Conservation (phyloP, 1,284 basidiomycete species). For the Cryptococcus neoformans region DNA sequence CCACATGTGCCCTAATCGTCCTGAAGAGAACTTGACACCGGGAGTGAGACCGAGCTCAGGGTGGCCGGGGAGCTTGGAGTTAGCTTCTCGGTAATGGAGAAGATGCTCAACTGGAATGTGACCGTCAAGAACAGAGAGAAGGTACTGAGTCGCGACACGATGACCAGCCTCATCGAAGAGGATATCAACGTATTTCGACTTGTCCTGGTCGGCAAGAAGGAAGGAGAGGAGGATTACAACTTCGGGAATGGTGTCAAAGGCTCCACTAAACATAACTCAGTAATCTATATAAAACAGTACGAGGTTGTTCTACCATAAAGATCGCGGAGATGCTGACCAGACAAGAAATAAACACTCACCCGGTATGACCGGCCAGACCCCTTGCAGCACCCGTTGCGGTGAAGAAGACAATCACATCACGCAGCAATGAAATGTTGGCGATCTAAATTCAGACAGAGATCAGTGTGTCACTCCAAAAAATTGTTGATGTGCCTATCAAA, state of each 20-base stretch:
- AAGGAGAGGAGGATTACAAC: slow-evolving; percentile 26
- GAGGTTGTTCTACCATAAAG: too few relatives aligned
- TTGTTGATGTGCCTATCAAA: too few relatives aligned
- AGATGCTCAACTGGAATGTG: slow-evolving; percentile 67
- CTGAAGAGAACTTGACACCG: slow-evolving; percentile 62
- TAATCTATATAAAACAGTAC: neutral
- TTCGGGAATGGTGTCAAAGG: slow-evolving; percentile 70
- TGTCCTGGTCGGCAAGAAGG: slow-evolving; percentile 18
- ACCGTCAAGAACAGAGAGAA: slow-evolving; percentile 71
- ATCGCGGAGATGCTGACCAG: too few relatives aligned
- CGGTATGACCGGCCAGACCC: too few relatives aligned
- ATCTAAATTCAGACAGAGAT: too few relatives aligned
- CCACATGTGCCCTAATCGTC: slow-evolving; percentile 80
- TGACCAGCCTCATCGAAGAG: slow-evolving; percentile 60
- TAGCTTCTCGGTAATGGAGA: slow-evolving; percentile 51
- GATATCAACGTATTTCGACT: slow-evolving; percentile 35
- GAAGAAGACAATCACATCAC: too few relatives aligned
- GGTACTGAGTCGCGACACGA: slow-evolving; percentile 81
- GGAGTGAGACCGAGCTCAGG: too few relatives aligned
- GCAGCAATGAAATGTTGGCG: too few relatives aligned
- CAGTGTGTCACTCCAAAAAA: too few relatives aligned
- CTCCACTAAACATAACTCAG: slow-evolving; percentile 57
- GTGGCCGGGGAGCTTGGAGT: too few relatives aligned
- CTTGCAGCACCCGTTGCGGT: too few relatives aligned
- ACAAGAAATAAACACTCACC: too few relatives aligned